Evolutionary conservation across 495 filamentous ascomycete species (phyloP), one percentile per base, ranked within the genome.

Genomic region (Viridothelium virens): DNA sequence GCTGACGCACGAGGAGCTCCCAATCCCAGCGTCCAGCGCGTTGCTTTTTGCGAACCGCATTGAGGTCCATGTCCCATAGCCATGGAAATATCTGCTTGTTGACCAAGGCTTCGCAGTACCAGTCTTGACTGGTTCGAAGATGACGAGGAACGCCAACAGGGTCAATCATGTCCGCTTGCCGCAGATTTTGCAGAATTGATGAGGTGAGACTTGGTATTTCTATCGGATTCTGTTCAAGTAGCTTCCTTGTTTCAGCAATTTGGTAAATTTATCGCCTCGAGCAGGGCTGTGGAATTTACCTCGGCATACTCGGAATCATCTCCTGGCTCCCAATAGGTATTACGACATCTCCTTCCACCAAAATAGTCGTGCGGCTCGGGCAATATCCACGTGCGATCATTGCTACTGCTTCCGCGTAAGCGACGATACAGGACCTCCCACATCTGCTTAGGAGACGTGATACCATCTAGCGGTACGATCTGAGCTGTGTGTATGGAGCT

Each of bases 231-330:
- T 46, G 41, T 46, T 46, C 41, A 46, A 46, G 41, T 46, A 46
- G 41, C 41, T 46, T 46, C 16, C 7, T 16, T 9, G 41, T 46
- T 16, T 46, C 41, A 46, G 41, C 41, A 16, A 9, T 46, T 46
- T 46, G 16, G 41, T 46, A 16, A 16, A 44, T 44, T 0, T 44
- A 53, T 53, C 48, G 18, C 11, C 10, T 18, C 9, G 48, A 53
- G 48, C 48, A 53, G 11, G 48, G 48, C 48, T 53, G 48, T 53
- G 48, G 48, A 53, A n/a, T 53, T 53, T 53, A 14, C 48, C 48
- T 53, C 41, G 41, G 41, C 41, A 46, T 46, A 46, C 9, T 46
- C 41, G 41, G 41, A 16, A 46, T 46, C 41, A 46, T 46, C 41
- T 46, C 48, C 48, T 14, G 48, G 16, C n/a, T 53, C 48, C 48